Percentiles rank a stretch among this genome's conserved stretches.
Conservation (phyloP, 2,329 filamentous ascomycete genomes). For the Sporothrix euskadiensis region DNA sequence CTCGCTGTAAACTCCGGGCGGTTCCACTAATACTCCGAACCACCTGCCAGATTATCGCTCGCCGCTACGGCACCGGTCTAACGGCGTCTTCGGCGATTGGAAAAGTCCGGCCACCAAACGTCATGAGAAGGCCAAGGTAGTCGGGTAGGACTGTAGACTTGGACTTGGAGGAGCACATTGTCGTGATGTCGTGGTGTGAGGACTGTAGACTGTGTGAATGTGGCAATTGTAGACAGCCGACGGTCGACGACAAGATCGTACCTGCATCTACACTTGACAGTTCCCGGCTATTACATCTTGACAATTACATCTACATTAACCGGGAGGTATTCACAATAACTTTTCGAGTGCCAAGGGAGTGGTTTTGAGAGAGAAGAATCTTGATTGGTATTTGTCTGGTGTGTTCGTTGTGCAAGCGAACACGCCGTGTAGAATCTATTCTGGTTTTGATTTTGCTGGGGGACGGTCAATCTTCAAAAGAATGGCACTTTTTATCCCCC, state of each 20-base stretch:
- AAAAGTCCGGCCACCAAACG: background rate
- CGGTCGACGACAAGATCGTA: background rate
- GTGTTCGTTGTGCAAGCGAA: background rate
- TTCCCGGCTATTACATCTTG: background rate
- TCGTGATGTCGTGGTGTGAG: background rate
- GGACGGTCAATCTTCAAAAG: background rate
- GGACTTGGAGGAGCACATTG: background rate
- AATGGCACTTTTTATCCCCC: too few relatives aligned
- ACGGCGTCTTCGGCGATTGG: background rate
- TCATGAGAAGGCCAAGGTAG: too few relatives aligned
- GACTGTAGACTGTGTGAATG: background rate
- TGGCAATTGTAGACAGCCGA: background rate
- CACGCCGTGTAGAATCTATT: background rate
- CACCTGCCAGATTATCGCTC: background rate
- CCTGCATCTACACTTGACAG: background rate
- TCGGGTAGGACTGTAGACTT: background rate
- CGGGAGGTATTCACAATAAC: too few relatives aligned
- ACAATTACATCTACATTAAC: background rate
- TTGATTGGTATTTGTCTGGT: constrained; percentile 1
- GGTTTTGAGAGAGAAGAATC: background rate
- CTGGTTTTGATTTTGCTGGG: background rate
- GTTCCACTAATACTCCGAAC: too few relatives aligned
- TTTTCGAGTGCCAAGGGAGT: too few relatives aligned
- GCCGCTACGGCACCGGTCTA: background rate
- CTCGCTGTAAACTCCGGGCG: too few relatives aligned